Base-by-base conservation (phyloP, 2,329 filamentous ascomycete species). In the Phaeosphaeriaceae sp. region DNA sequence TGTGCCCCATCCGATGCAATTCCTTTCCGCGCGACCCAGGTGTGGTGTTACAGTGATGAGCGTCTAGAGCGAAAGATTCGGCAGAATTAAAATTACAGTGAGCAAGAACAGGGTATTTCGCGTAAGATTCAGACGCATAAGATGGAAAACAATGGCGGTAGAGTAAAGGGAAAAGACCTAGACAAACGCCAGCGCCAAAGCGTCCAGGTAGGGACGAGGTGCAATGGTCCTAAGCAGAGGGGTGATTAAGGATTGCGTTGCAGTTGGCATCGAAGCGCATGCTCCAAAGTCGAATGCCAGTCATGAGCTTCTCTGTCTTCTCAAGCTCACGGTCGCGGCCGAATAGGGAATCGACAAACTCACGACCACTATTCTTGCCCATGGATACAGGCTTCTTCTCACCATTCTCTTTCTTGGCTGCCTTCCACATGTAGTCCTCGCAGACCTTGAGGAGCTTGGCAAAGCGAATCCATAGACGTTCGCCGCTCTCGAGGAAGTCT, bases 311-410 rank as follows among this genome's bases (percentile, higher is more conserved):
- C 79, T 97, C 91, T 2, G 93, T 97, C 75, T 87, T 87, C 73
- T 92, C 87, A 46, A 97, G 81, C 77, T 97, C 90, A 56, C 92
- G 85, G 70, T 97, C 93, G 56, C 89, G 87, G 59, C 92, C 93
- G 66, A 97, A 97, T 64, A 99, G 90, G 43, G 91, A 92, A 73
- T 97, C 88, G 67, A 99, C 93, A 67, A 99, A 97, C 78, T 97
- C 92, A 63, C 89, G 88, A 42, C 94, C 94, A 45, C 91, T 91
- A 73, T 91, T 93, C 80, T 92, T 92, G 70, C 92, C 93, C 75
- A 97, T 72, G 87, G 87, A 56, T 44, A 85, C 76, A 33, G 83
- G 76, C 51, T 86, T 84, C 74, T 87, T 87, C 34, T 74, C 72
- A 61, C 81, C 78, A 50, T 76, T 81, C 75, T 90, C 83, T 54